phyloP scores from a whole-genome alignment of 495 filamentous ascomycete genomes.

The Talaromyces thailandensis region DNA sequence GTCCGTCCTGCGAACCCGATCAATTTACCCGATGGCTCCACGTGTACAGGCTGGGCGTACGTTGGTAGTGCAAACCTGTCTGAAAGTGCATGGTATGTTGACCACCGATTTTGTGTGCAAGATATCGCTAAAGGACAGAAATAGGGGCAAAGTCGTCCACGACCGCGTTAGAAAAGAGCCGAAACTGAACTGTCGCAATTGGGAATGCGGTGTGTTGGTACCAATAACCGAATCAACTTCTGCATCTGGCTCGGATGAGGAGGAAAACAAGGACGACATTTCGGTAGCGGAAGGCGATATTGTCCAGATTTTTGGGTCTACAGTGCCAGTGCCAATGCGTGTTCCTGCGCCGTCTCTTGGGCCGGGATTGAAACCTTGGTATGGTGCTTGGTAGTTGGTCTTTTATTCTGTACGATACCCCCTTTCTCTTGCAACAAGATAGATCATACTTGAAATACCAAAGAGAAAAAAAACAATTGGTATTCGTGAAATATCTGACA shows the following conservation, averaged over 20 bases:
- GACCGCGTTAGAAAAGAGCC: conserved; percentile 52
- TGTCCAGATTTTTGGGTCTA: conserved; percentile 42
- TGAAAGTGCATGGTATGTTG: conserved; percentile 78
- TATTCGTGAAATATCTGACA: background rate
- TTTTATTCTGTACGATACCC: background rate
- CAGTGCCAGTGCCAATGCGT: conserved; percentile 65
- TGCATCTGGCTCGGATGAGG: background rate
- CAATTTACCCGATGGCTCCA: conserved; percentile 11
- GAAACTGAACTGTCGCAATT: conserved; percentile 83
- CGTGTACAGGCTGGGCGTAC: conserved; percentile 61
- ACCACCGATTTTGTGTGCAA: background rate
- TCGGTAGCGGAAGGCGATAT: conserved; percentile 5
- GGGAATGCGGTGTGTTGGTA: conserved; percentile 89
- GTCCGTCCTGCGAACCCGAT: conserved; percentile 42
- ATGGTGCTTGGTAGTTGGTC: conserved; percentile 3
- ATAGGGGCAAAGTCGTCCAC: conserved; percentile 62
- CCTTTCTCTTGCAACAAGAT: background rate
- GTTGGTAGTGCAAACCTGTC: conserved; percentile 89
- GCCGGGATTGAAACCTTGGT: conserved; percentile 46
- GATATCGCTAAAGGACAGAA: background rate
- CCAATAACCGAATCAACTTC: conserved; percentile 22
- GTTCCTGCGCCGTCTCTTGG: conserved; percentile 45
- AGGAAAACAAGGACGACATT: background rate
- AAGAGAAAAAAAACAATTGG: background rate
- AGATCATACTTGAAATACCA: background rate